phyloP scores from a whole-genome alignment of 306 rosid genomes.

The Luffa acutangula region DNA sequence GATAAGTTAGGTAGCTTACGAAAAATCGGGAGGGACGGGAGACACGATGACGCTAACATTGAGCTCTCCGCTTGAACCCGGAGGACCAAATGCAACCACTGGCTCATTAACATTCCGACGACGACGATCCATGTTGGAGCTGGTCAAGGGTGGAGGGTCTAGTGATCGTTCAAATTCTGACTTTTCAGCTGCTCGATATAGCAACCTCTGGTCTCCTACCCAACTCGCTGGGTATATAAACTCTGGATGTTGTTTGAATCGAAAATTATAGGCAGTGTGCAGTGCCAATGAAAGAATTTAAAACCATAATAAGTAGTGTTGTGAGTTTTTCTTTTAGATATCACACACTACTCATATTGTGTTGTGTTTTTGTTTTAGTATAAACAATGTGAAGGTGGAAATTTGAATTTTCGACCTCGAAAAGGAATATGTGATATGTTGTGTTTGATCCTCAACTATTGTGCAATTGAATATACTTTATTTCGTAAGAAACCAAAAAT shows the following conservation, averaged over 20 bases:
- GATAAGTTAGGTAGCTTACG: conserved; percentile 29
- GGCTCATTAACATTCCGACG: conserved; percentile 53
- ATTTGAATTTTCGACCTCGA: too few species aligned
- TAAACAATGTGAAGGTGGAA: too few species aligned
- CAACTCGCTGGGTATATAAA: conserved; percentile 80
- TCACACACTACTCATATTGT: too few species aligned
- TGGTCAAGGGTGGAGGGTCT: conserved; percentile 59
- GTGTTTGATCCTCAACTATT: too few species aligned
- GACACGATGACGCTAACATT: conserved; percentile 84
- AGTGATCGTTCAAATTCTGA: conserved; percentile 56
- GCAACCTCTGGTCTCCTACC: conserved; percentile 86
- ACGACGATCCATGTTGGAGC: conserved; percentile 15
- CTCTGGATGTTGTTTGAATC: conserved; percentile 26
- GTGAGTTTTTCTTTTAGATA: not conserved
- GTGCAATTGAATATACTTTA: too few species aligned
- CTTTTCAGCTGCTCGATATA: conserved; percentile 67
- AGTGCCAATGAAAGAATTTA: not conserved
- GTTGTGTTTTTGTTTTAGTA: too few species aligned
- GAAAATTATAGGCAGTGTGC: not conserved
- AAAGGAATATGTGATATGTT: too few species aligned
- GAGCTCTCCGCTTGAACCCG: conserved; percentile 81
- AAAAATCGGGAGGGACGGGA: conserved; percentile 60
- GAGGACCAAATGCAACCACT: conserved; percentile 76
- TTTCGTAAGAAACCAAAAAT: too few species aligned
- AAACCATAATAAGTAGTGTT: not conserved